Base-by-base conservation (phyloP, 805 yeast genomes). In the Myxozyma vanderwaltii region DNA sequence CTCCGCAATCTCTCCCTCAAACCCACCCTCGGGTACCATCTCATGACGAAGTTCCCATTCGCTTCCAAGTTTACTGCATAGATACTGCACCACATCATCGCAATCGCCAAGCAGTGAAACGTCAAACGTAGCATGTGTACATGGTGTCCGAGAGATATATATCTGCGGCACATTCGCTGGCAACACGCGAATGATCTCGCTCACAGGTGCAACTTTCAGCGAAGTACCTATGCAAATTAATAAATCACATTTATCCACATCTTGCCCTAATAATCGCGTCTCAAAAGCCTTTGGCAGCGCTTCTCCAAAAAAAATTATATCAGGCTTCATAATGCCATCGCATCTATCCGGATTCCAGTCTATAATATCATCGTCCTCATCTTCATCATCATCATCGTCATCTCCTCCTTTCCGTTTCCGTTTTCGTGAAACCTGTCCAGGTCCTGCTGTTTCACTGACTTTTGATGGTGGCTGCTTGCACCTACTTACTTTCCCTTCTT, bases 271-370 rank as follows among this genome's bases (percentile, higher is more conserved):
- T 13, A 77, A 68, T 31, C 76, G 71, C 47, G 80, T 79, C 66
- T 89, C 91, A 69, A 86, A 91, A 49, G 78, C 73, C 13, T 77
- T 77, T 0, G 97, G 96, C 58, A 91, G 76, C 15, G 85, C 82
- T 71, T 91, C 97, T 15, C 96, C 96, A 67, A 91, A 91, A 69
- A 91, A 91, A 0, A 96, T 90, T 61, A 91, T 91, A 70, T 91
- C 96, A 0, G 97, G 97, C 71, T 91, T 91, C 81, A 89, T 79
- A 2, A 90, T 92, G 15, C 96, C 97, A 80, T 66, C 82, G 44
- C 65, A 67, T 10, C 61, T 45, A 2, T 59, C 68, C 17, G 66
- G 67, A 3, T 65, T 69, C 15, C 64, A 69, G 8, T 65, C 69
- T 2, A 66, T 71, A 19, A 67, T 68, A 2, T 67, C 70, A 10